A percentile compares a stretch with the other conserved stretches of the same genome.
phyloP scores from a whole-genome alignment of 306 rosid species.

The Casuarina glauca region DNA sequence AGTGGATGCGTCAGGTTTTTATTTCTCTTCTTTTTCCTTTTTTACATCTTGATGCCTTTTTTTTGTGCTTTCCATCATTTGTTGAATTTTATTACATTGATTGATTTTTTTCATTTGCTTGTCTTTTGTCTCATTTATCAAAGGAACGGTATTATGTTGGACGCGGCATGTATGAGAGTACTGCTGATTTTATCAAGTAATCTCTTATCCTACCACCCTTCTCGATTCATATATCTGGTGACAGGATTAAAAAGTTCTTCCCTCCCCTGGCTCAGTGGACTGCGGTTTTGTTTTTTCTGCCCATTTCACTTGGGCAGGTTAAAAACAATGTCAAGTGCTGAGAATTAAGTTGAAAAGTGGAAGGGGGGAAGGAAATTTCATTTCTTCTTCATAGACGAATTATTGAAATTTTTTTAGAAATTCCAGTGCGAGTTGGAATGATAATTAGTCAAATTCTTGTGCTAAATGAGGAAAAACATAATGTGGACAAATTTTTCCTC shows the following conservation, averaged over 20 bases:
- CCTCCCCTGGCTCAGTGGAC: neutral
- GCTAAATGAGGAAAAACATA: neutral
- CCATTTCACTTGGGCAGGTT: neutral
- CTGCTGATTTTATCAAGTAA: constrained; percentile 87
- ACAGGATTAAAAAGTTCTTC: neutral
- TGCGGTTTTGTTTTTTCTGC: neutral
- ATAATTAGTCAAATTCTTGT: neutral
- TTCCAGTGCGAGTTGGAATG: neutral
- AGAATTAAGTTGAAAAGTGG: neutral
- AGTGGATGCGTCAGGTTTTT: constrained; percentile 96
- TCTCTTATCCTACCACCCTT: constrained; percentile 15
- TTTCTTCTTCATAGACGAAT: neutral
- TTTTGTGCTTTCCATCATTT: constrained; percentile 14
- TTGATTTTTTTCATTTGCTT: constrained; percentile 10
- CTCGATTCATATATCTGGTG: neutral
- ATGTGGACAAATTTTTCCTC: neutral
- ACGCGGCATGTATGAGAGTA: constrained; percentile 93
- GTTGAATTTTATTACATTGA: constrained; percentile 24
- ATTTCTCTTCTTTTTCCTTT: constrained; percentile 9
- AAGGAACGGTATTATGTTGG: constrained; percentile 96
- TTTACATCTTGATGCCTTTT: constrained; percentile 20
- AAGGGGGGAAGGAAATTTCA: neutral
- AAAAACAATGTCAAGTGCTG: neutral
- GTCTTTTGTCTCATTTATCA: constrained; percentile 21
- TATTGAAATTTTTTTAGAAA: neutral